Percentiles rank a stretch among this genome's conserved stretches.
Conservation (phyloP, 1,284 basidiomycete genomes). For the Sporisorium sorghi region DNA sequence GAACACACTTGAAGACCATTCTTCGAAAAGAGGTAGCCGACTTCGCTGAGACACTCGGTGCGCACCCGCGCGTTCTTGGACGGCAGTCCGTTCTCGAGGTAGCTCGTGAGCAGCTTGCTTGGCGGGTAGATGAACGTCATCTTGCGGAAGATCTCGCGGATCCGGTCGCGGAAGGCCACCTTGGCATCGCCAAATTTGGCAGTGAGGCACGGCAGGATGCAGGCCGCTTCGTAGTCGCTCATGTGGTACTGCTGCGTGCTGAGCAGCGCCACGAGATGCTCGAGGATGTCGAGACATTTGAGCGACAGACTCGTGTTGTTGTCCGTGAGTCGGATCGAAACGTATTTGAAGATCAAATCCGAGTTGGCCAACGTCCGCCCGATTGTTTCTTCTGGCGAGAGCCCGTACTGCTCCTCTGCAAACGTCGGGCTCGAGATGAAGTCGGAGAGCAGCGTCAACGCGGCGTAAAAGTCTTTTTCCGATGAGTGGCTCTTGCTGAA, state of each 20-base stretch:
- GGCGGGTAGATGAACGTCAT: conserved; percentile 76
- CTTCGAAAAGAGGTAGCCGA: conserved; percentile 80
- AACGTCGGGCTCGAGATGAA: conserved; percentile 75
- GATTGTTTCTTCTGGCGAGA: conserved; percentile 74
- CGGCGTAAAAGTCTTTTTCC: conserved; percentile 89
- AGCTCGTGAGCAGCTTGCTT: conserved; percentile 82
- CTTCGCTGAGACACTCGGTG: conserved; percentile 84
- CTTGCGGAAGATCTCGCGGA: conserved; percentile 71
- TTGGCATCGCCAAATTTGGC: conserved; percentile 78
- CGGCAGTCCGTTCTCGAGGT: conserved; percentile 75
- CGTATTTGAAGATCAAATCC: conserved; percentile 93
- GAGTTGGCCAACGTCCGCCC: conserved; percentile 86
- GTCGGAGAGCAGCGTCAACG: conserved; percentile 80
- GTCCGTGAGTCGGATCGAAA: conserved; percentile 88
- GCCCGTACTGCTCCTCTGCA: conserved; percentile 76
- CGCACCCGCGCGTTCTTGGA: conserved; percentile 91
- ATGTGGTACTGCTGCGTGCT: conserved; percentile 82
- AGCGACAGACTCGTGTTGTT: conserved; percentile 91
- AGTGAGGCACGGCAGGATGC: conserved; percentile 89
- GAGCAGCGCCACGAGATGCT: conserved; percentile 80
- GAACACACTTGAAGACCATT: conserved; percentile 84
- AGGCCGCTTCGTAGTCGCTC: conserved; percentile 85
- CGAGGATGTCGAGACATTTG: conserved; percentile 88
- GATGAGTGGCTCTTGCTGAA: conserved; percentile 93
- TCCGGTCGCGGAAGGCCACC: conserved; percentile 70